Percentiles rank a stretch among this genome's conserved stretches.
Evolutionary conservation across 2,329 filamentous ascomycete species (phyloP).

Genomic region (Aspergillus texensis): DNA sequence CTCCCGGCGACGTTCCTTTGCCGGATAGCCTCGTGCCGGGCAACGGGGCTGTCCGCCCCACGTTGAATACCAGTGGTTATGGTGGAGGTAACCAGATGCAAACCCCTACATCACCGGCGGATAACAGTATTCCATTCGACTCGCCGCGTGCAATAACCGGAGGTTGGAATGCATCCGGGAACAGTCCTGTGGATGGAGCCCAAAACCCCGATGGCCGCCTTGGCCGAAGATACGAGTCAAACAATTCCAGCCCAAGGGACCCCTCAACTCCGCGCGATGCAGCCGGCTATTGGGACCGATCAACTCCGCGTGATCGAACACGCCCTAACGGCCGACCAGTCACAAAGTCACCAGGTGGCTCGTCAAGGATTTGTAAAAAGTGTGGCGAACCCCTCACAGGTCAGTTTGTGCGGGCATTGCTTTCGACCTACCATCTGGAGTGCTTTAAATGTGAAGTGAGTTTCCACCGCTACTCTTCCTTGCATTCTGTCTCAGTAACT

Average conservation of each 20-base stretch:
- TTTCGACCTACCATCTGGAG: constrained; percentile 93
- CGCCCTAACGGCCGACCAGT: constrained; percentile 39
- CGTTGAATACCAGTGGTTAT: constrained; percentile 40
- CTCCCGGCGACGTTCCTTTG: constrained; percentile 43
- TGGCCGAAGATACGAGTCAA: constrained; percentile 35
- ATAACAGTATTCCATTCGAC: constrained; percentile 38
- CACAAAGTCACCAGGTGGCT: constrained; percentile 40
- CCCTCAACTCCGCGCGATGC: constrained; percentile 32
- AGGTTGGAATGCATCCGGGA: constrained; percentile 24
- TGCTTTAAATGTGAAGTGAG: constrained; percentile 96
- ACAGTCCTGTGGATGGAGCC: constrained; percentile 27
- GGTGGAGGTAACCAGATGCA: constrained; percentile 39
- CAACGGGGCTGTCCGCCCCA: constrained; percentile 41
- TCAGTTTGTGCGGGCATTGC: constrained; percentile 92
- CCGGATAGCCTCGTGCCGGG: constrained; percentile 48
- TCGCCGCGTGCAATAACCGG: constrained; percentile 37
- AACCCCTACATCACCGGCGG: constrained; percentile 44
- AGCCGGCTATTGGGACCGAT: constrained; percentile 34
- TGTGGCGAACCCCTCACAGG: constrained; percentile 86
- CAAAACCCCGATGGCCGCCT: constrained; percentile 34
- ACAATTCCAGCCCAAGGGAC: constrained; percentile 23
- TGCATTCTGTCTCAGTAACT: constrained; percentile 10
- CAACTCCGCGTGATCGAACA: constrained; percentile 38
- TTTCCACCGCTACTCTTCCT: constrained; percentile 23
- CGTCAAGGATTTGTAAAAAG: constrained; percentile 71